These are phyloP conservation scores for Globisporangium nunn DNA, from an alignment of 352 stramenopile species.

Conservation along the genomic window DNA sequence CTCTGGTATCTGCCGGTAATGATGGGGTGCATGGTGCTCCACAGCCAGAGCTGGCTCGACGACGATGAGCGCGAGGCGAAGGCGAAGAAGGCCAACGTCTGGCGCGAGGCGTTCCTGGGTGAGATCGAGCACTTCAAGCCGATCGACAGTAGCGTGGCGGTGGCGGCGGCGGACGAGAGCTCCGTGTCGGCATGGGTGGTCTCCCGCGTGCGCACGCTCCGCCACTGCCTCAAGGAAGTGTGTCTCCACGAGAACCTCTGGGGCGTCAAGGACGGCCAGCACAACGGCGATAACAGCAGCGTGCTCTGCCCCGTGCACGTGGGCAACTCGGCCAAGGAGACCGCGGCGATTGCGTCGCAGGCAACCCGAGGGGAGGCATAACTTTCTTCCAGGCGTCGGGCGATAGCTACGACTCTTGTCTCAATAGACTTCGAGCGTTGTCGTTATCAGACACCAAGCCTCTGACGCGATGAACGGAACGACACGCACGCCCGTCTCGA, in stretches of 20 bases:
- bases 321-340: constrained; percentile 57
- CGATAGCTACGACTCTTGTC: not conserved
- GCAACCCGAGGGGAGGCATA: constrained; percentile 15
- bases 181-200: constrained; percentile 58
- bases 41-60: constrained; percentile 89
- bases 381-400: not conserved
- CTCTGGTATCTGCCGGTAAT: constrained; percentile 98
- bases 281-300: constrained; percentile 61
- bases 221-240: constrained; percentile 66
- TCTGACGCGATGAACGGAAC: too few species aligned
- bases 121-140: constrained; percentile 63
- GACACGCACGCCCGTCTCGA: too few species aligned
- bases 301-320: constrained; percentile 79
- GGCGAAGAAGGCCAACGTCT: constrained; percentile 46
- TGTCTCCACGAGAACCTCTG: constrained; percentile 83
- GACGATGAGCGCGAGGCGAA: constrained; percentile 61
- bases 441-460: too few species aligned
- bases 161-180: constrained; percentile 34
- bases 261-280: constrained; percentile 69
- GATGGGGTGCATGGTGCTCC: constrained; percentile 96
- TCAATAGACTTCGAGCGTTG: not conserved
- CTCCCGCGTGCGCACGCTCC: constrained; percentile 50
- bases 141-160: constrained; percentile 15
- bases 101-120: constrained; percentile 67
- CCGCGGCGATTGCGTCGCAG: constrained; percentile 48